phyloP scores from a whole-genome alignment of 2,329 filamentous ascomycete species.

The Arthrocladium fulminans region DNA sequence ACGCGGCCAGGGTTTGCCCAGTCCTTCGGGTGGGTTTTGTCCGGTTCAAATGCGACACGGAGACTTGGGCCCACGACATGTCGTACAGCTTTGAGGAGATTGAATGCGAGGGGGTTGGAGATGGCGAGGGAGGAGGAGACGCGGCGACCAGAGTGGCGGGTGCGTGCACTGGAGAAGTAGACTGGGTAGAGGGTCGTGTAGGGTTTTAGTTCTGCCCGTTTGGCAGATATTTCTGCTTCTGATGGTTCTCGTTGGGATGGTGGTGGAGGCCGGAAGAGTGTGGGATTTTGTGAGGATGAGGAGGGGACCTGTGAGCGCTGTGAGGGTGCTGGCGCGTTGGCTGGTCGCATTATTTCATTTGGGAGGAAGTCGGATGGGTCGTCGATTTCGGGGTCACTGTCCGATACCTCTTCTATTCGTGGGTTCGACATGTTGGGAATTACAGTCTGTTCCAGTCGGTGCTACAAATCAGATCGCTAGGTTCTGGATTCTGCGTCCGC shows the following conservation, averaged over 20 bases:
- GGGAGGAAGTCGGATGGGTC: conserved; percentile 60
- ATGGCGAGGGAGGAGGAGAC: conserved; percentile 67
- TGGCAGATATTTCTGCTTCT: conserved; percentile 34
- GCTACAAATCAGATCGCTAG: too few species aligned
- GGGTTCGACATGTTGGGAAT: conserved; percentile 60
- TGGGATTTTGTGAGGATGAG: conserved; percentile 26
- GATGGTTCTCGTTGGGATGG: conserved; percentile 33
- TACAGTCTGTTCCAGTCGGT: not conserved
- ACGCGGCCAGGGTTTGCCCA: conserved; percentile 95
- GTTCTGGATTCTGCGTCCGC: not conserved
- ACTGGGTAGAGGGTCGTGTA: conserved; percentile 90
- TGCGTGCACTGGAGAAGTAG: conserved; percentile 72
- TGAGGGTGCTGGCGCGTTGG: conserved; percentile 25
- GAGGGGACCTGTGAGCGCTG: conserved; percentile 13
- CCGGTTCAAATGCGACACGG: conserved; percentile 68
- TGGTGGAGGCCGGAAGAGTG: conserved; percentile 38
- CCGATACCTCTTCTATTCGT: conserved; percentile 84
- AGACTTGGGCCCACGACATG: conserved; percentile 32
- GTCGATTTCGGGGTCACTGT: conserved; percentile 83
- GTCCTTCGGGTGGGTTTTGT: conserved; percentile 89
- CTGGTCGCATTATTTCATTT: conserved; percentile 32
- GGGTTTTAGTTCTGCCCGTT: conserved; percentile 54
- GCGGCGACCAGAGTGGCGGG: conserved; percentile 70
- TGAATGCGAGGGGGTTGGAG: conserved; percentile 73
- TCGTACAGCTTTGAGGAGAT: conserved; percentile 79